Base-by-base conservation (phyloP, 2,329 filamentous ascomycete species). In the Aureobasidium mangrovei region DNA sequence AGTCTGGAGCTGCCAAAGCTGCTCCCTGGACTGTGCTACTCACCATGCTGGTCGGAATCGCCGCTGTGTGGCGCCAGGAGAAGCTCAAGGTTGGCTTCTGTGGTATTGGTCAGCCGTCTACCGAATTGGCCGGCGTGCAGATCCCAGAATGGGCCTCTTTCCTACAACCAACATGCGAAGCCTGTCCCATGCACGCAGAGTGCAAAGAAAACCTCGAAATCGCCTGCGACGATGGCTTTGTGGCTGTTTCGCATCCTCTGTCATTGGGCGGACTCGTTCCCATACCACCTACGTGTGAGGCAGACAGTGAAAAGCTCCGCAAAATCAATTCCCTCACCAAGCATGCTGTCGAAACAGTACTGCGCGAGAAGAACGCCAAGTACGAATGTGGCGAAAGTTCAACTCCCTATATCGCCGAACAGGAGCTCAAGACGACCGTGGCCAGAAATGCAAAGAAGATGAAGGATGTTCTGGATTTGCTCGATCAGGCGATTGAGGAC, bases 61-160 rank as follows among this genome's bases (percentile, higher is more conserved):
- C 78, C 31, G 81, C 81, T 7, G 93, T 91, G 80, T 98, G 91
- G 74, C 79, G 91, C 46, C 88, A 95, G 66, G 93, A 98, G 70
- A 97, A 97, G 76, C 75, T 95, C n/a, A 86, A 88, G 12, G 88
- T 97, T 24, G 93, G 94, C 33, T 98, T 95, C 66, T 98, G 93
- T 67, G 90, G 91, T 9, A 80, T 95, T 52, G 93, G 74, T 3
- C 58, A 86, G 27, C 81, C 84, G 52, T 80, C 77, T 5, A 78
- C 74, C 60, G 77, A 76, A 24, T 65, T 84, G 52, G 74, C 78
- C 8, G 79, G 82, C 31, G 75, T 85, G 9, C 77, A 80, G 27
- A 75, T 95, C 18, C 91, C 91, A 3, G 82, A 88, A 44, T 87
- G 83, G 76, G 76, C 87, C 7, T 76, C 82, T 47, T 75, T 82